Evolutionary conservation across 176 grass and related monocot genomes (phyloP).

Genomic region (Cocos nucifera): DNA sequence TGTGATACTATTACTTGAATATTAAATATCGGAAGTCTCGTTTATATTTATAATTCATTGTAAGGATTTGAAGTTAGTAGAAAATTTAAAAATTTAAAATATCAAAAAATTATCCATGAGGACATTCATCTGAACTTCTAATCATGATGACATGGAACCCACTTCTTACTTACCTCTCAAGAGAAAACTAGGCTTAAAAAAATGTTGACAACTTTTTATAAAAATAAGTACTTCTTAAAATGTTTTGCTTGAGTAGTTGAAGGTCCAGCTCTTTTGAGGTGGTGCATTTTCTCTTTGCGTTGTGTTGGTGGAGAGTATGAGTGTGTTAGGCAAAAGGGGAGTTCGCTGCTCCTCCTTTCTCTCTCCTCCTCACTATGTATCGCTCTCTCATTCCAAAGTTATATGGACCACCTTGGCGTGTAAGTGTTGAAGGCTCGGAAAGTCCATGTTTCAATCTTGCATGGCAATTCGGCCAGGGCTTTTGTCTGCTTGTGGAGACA

Average conservation of each 20-base stretch:
- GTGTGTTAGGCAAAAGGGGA: conserved; percentile 3
- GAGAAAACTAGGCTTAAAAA: too few species aligned
- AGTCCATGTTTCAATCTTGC: background rate
- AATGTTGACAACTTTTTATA: background rate
- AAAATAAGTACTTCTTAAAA: background rate
- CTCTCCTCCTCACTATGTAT: background rate
- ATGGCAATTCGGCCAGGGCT: conserved; percentile 1
- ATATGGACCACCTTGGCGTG: conserved; percentile 8
- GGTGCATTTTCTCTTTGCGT: background rate
- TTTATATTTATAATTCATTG: too few species aligned
- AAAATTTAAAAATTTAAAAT: too few species aligned
- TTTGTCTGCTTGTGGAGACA: conserved; percentile 1
- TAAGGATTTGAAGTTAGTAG: too few species aligned
- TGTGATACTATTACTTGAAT: too few species aligned
- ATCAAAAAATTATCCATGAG: too few species aligned
- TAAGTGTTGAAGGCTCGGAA: background rate
- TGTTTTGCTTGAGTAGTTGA: background rate
- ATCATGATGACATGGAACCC: too few species aligned
- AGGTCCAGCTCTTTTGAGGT: background rate
- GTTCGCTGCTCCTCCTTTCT: background rate
- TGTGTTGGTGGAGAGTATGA: background rate
- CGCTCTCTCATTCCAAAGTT: background rate
- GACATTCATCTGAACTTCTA: too few species aligned
- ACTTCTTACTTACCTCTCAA: too few species aligned
- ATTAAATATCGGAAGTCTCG: too few species aligned